phyloP scores from a whole-genome alignment of 2,329 filamentous ascomycete species.

The Diaporthe sp. region DNA sequence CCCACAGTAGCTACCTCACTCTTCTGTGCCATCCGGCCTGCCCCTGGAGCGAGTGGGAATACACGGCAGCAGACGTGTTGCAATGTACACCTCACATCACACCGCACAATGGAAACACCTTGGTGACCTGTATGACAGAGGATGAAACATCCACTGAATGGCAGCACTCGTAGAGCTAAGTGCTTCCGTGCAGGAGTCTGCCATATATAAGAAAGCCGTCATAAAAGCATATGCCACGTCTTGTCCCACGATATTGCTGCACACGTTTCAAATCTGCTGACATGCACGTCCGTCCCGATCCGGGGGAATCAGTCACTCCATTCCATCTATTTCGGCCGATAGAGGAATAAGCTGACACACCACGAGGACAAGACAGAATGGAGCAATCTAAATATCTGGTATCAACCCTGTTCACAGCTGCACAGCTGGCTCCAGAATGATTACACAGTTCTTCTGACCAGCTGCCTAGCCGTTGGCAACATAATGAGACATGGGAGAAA shows the following conservation, averaged over 20 bases:
- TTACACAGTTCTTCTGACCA: neutral
- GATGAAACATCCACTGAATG: conserved; percentile 17
- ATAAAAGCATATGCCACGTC: neutral
- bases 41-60: neutral
- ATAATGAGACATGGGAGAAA: neutral
- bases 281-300: neutral
- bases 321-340: neutral
- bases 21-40: neutral
- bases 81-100: conserved; percentile 1
- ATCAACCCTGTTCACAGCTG: neutral
- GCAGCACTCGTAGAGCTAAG: neutral
- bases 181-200: neutral
- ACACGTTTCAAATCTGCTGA: conserved; percentile 7
- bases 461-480: neutral
- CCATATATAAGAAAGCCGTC: neutral
- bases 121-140: conserved; percentile 35
- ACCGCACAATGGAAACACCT: neutral
- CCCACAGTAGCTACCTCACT: neutral
- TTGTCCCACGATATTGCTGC: neutral
- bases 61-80: conserved; percentile 13
- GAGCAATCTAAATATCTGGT: neutral
- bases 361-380: neutral
- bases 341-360: neutral
- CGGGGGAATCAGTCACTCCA: neutral
- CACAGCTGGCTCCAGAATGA: neutral